A percentile compares a stretch with the other conserved stretches of the same genome.
phyloP scores from a whole-genome alignment of 352 stramenopile genomes.

The Globisporangium cederbergense region DNA sequence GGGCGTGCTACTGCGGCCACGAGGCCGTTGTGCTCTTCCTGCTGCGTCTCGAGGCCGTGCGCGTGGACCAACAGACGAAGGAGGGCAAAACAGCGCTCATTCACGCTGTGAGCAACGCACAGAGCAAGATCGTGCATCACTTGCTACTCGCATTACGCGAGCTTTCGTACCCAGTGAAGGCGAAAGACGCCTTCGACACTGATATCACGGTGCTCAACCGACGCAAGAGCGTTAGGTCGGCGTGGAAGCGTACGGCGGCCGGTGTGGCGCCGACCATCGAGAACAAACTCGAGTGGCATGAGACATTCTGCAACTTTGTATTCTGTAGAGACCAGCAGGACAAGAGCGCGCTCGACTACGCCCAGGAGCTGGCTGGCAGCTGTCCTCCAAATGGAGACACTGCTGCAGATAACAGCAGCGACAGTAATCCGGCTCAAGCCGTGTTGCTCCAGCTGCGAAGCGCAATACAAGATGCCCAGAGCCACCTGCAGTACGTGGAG shows the following conservation, averaged over 20 bases:
- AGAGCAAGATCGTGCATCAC: constrained; percentile 50
- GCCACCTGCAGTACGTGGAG: constrained; percentile 52
- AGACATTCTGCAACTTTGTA: constrained; percentile 42
- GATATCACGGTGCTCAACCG: constrained; percentile 16
- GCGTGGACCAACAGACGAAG: constrained; percentile 35
- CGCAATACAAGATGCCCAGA: constrained; percentile 33
- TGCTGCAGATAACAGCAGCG: not conserved
- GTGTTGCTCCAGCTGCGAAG: constrained; percentile 39
- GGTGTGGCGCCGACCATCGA: constrained; percentile 15
- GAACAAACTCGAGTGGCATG: constrained; percentile 52
- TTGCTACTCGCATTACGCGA: constrained; percentile 45
- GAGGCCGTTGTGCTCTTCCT: constrained; percentile 53
- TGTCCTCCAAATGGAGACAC: not conserved
- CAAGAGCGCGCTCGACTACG: constrained; percentile 33
- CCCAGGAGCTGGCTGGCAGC: constrained; percentile 15
- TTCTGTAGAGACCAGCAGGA: constrained; percentile 26
- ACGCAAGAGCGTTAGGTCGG: constrained; percentile 19
- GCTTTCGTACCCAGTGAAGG: constrained; percentile 26
- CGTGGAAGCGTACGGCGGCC: constrained; percentile 10
- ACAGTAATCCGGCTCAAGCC: constrained; percentile 3
- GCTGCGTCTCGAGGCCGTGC: constrained; percentile 30
- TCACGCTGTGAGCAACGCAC: constrained; percentile 55
- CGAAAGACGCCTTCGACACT: constrained; percentile 21
- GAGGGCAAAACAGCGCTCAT: constrained; percentile 71
- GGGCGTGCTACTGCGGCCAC: constrained; percentile 73